Evolutionary conservation across 1,284 basidiomycete species (phyloP).

Genomic region (Wolfiporia cocos): DNA sequence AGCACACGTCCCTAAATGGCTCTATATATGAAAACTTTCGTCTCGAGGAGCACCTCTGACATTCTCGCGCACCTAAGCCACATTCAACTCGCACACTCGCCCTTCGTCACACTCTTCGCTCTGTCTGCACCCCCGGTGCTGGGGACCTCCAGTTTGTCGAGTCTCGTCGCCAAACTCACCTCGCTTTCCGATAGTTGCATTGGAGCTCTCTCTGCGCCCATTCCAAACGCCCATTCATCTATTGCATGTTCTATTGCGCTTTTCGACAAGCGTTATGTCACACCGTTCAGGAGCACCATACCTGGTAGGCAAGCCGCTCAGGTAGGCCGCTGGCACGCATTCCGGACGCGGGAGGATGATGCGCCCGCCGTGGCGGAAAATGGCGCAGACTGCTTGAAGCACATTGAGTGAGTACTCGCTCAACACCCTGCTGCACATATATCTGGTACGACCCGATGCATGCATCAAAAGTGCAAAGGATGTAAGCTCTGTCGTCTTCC

Average conservation of each 20-base stretch:
- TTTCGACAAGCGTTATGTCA: constrained; percentile 33
- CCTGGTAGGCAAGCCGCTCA: constrained; percentile 48
- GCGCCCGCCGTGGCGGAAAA: constrained; percentile 14
- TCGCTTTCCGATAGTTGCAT: constrained; percentile 34
- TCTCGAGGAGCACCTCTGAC: constrained; percentile 31
- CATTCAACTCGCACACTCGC: constrained; percentile 27
- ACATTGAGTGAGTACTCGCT: constrained; percentile 20
- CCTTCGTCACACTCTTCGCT: constrained; percentile 37
- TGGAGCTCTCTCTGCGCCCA: constrained; percentile 54
- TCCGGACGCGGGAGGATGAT: constrained; percentile 25
- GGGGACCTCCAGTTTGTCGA: constrained; percentile 33
- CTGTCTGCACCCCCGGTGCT: constrained; percentile 30
- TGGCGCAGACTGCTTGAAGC: constrained; percentile 15
- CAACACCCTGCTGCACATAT: not conserved
- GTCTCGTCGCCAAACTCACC: constrained; percentile 38
- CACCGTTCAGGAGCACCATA: constrained; percentile 54
- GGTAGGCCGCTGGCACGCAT: constrained; percentile 64
- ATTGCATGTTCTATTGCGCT: constrained; percentile 48
- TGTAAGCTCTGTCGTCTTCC: constrained; percentile 48
- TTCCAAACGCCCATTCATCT: constrained; percentile 20
- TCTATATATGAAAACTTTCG: constrained; percentile 30
- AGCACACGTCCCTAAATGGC: too few species aligned
- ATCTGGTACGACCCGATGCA: not conserved
- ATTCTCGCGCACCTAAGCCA: constrained; percentile 31
- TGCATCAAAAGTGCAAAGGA: constrained; percentile 27